Base-by-base conservation (phyloP, 73 alveolate genomes). In the Paramecium primaurelia region DNA sequence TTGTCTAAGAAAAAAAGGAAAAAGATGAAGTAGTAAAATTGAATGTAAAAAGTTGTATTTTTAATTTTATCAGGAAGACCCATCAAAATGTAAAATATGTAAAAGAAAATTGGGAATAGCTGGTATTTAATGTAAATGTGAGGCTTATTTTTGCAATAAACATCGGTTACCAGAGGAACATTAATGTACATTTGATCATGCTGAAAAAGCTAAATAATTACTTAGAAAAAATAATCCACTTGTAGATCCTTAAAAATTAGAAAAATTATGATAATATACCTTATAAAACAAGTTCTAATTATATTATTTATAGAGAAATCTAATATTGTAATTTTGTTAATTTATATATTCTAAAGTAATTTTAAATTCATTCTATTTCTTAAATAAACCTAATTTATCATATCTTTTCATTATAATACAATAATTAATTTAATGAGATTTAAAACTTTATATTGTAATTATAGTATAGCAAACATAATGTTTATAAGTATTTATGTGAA, bases 161-260 rank as follows among this genome's bases (percentile, higher is more conserved):
- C 94, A 89, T 68, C 71, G 94, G 11, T 32, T 89, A 47, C 94
- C 94, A 28, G 94, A 89, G 59, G 91, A 89, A 14, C 94, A 89
- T 49, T 20, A 64, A 40, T 89, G 94, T 64, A 64, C 80, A 11
- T 89, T 28, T n/a, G 94, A 89, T 36, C 94, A 89, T 45, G 94
- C 94, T 8, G 40, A 89, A 34, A 45, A 71, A 16, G 94, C 92
- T n/a, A 89, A 71, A 71, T 64, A 89, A 71, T 45, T 26, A 38
- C 92, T 89, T 37, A 89, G 30, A 11, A 58, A 89, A 89, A 89
- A 89, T 49, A 89, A 89, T n/a, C 94, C 94, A 12, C 84, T 89
- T 25, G 94, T 89, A 4, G 92, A 89, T 64, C 84, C 26, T n/a
- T 25, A 64, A 64, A 64, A 64, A 11, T 12, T 64, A 12, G 84